Conservation (phyloP, 768 basidiomycete genomes). For the Suillus discolor region DNA sequence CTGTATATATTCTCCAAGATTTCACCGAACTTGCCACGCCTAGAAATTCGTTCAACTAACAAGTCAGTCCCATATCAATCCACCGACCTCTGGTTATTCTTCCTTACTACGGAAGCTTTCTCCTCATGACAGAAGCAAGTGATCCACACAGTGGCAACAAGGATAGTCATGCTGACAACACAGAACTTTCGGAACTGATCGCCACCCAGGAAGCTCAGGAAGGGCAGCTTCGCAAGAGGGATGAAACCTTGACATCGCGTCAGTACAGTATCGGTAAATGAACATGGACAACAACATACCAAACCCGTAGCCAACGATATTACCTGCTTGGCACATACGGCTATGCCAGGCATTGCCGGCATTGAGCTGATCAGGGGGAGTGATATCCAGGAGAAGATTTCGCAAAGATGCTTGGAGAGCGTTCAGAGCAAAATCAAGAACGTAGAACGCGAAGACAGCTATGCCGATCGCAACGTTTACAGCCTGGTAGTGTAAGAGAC, state of each 20-base stretch:
- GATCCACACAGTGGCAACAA: slow-evolving; percentile 80
- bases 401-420: slow-evolving; percentile 90
- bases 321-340: slow-evolving; percentile 95
- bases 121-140: slow-evolving; percentile 89
- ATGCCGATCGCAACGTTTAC: slow-evolving; percentile 76
- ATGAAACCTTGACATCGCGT: slow-evolving; percentile 64
- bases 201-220: slow-evolving; percentile 82
- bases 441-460: slow-evolving; percentile 88
- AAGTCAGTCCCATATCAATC: slow-evolving; percentile 8
- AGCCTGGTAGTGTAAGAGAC: slow-evolving; percentile 43
- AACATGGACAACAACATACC: slow-evolving; percentile 47
- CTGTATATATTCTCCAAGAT: slow-evolving; percentile 77
- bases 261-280: slow-evolving; percentile 8
- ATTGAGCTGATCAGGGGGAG: slow-evolving; percentile 86
- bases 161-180: slow-evolving; percentile 76
- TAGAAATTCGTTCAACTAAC: slow-evolving; percentile 4
- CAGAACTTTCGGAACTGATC: slow-evolving; percentile 97
- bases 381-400: slow-evolving; percentile 91
- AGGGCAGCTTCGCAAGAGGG: slow-evolving; percentile 78
- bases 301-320: slow-evolving; percentile 92
- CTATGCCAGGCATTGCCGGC: slow-evolving; percentile 99
- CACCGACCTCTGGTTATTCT: slow-evolving; percentile 24
- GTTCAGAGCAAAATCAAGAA: slow-evolving; percentile 97
- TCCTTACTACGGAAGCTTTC: slow-evolving; percentile 57
- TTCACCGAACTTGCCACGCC: slow-evolving; percentile 61